These are phyloP conservation scores for Fremontodendron californicum DNA, from an alignment of 345 rosid genomes.

Conservation along the genomic window DNA sequence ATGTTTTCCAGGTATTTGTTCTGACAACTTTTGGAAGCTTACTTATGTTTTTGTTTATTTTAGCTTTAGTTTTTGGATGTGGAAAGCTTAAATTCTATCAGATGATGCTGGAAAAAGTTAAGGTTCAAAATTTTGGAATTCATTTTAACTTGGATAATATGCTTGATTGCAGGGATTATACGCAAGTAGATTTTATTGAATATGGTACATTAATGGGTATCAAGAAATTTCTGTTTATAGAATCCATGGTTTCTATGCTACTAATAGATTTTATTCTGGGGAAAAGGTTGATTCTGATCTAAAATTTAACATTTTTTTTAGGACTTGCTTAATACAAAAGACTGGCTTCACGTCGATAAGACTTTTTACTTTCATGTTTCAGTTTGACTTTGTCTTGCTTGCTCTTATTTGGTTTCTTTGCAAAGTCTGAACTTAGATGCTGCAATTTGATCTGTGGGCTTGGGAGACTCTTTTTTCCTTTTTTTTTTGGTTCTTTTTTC, in stretches of 20 bases:
- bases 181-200: not conserved
- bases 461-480: not conserved
- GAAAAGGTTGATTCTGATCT: constrained; percentile 17
- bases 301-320: not conserved
- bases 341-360: not conserved
- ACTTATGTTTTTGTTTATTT: not conserved
- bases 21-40: not conserved
- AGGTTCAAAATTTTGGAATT: not conserved
- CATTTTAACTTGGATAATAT: constrained; percentile 3
- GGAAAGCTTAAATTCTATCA: not conserved
- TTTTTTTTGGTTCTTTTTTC: not conserved
- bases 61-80: not conserved
- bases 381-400: not conserved
- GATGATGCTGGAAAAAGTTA: not conserved
- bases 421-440: not conserved
- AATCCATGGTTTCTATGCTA: not conserved
- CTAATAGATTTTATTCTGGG: constrained; percentile 17
- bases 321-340: not conserved
- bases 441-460: not conserved
- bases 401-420: not conserved
- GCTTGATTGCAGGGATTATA: not conserved
- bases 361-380: not conserved
- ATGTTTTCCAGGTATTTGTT: constrained; percentile 56
- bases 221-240: constrained; percentile 24
- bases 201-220: not conserved